Conservation (phyloP, 2,329 filamentous ascomycete species). For the Sclerotiophoma versabilis region DNA sequence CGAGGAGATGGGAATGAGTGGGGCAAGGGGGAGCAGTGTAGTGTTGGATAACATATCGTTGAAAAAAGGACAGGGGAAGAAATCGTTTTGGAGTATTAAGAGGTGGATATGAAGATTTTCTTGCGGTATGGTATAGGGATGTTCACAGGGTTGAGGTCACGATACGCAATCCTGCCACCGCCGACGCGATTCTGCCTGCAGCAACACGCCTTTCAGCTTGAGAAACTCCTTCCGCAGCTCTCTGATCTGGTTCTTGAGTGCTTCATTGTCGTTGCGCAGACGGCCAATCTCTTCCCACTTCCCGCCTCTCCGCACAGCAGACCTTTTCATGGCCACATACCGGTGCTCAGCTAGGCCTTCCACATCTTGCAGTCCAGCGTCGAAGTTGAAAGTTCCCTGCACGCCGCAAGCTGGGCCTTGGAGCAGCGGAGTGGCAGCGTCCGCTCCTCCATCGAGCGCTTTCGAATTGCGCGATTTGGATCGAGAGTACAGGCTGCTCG, state of each 20-base stretch:
- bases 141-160: background rate
- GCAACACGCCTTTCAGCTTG: conserved; percentile 23
- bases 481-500: background rate
- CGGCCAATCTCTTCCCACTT: background rate
- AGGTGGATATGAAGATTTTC: conserved; percentile 2
- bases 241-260: conserved; percentile 23
- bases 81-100: conserved; percentile 1
- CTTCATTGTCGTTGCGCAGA: conserved; percentile 19
- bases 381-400: conserved; percentile 3
- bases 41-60: conserved; percentile 5
- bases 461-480: background rate
- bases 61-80: background rate
- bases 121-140: background rate
- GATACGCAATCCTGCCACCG: conserved; percentile 1
- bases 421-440: background rate
- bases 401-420: background rate
- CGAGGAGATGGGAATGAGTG: conserved; percentile 16
- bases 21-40: conserved; percentile 11
- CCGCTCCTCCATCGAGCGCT: conserved; percentile 6
- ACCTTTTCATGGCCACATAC: background rate
- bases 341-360: background rate
- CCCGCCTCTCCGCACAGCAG: background rate
- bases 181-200: conserved; percentile 7
- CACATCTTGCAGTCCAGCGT: background rate
- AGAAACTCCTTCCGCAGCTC: conserved; percentile 28